Conservation (phyloP, 2,329 filamentous ascomycete species). For the Botrytis porri region DNA sequence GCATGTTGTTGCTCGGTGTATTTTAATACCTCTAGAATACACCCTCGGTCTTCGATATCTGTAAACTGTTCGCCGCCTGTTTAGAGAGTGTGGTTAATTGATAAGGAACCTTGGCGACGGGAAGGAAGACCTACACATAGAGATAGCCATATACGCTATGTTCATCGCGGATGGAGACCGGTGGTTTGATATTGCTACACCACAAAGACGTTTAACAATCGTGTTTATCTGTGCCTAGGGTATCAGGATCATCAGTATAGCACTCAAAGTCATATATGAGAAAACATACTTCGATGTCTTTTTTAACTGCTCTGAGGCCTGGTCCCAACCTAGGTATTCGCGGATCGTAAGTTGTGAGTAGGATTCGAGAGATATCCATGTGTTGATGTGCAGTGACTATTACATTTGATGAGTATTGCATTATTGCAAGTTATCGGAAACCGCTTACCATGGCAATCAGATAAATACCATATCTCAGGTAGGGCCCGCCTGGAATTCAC, state of each 20-base stretch:
- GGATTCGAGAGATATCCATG: conserved; percentile 42
- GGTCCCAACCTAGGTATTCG: conserved; percentile 29
- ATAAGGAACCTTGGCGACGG: background rate
- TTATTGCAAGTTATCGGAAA: background rate
- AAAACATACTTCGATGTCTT: conserved; percentile 23
- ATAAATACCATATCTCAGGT: conserved; percentile 30
- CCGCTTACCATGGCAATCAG: conserved; percentile 29
- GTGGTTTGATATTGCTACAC: conserved; percentile 28
- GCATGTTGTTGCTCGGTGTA: conserved; percentile 35
- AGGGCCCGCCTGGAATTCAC: conserved; percentile 16
- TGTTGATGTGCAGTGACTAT: conserved; percentile 42
- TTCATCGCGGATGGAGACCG: conserved; percentile 34
- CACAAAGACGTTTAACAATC: conserved; percentile 27
- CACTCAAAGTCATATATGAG: background rate
- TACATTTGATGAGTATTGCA: background rate
- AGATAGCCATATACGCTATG: conserved; percentile 38
- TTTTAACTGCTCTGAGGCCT: conserved; percentile 19
- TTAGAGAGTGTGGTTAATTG: background rate
- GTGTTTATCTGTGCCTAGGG: conserved; percentile 23
- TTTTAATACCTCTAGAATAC: conserved; percentile 34
- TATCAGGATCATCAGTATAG: background rate
- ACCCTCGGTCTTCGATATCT: conserved; percentile 34
- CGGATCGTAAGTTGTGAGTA: conserved; percentile 43
- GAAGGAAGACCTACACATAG: conserved; percentile 31
- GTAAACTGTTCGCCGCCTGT: conserved; percentile 36